Evolutionary conservation across 495 filamentous ascomycete genomes (phyloP), one percentile per base, ranked within the genome.

Genomic region (Penicillium canariense): DNA sequence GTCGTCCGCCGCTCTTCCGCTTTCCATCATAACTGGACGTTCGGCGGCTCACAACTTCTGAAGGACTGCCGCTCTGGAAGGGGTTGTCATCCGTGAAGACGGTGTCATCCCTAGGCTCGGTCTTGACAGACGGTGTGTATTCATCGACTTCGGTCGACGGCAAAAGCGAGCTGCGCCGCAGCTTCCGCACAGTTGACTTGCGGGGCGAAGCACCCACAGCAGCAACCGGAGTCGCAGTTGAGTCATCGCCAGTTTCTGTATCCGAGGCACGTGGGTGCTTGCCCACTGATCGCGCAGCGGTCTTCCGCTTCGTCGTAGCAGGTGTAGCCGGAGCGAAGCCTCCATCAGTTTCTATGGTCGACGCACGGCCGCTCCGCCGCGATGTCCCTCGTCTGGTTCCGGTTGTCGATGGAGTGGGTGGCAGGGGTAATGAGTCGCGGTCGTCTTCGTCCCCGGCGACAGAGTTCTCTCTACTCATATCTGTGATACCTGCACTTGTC

Each of bases 1-100:
- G 47, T 3, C 70, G 65, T 17, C 74, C 71, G 26, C 66, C 69
- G 58, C 77, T 84, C 64, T 77, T 81, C 8, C 78, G 68, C 51
- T 74, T 81, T 23, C 74, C 67, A 36, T 81, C 80, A 18, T 65
- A 62, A 49, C 68, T 80, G 49, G 55, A 59, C 47, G 61, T 60
- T 52, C 70, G 54, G 22, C 55, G 67, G 26, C 57, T 57, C 26
- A 59, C 67, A 17, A 65, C 68, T 42, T 66, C 69, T 1, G 83
- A 82, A 6, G 85, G 82, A 56, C 82, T 83, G 12, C 90, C 91
- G 63, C 89, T 94, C 67, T 98, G 94, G 62, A 98, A 98, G 1
- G 94, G 93, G 62, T 98, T 98, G 43, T 97, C 91, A 61, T 82
- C 76, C 28, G 85, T 87, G 70, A 97, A 96, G 54, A 88, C 80